Evolutionary conservation across 2,329 filamentous ascomycete genomes (phyloP).

Genomic region (Fusarium euwallaceae): DNA sequence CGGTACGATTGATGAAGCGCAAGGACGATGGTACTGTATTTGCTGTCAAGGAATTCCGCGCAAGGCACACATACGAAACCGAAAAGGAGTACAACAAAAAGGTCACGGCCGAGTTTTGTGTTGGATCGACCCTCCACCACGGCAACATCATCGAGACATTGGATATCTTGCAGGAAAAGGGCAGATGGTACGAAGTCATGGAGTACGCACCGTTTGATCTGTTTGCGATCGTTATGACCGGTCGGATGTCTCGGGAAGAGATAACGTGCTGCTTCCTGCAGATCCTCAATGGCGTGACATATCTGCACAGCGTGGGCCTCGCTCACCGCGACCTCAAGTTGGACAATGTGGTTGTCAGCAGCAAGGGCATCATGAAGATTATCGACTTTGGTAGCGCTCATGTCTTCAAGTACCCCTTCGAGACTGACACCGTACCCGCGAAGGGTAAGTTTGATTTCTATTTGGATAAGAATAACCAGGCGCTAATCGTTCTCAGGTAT

Average conservation of each 20-base stretch:
- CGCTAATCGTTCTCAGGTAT: conserved; percentile 60
- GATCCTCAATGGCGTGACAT: conserved; percentile 93
- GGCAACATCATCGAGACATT: conserved; percentile 98
- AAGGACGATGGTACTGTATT: conserved; percentile 94
- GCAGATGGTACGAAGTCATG: conserved; percentile 98
- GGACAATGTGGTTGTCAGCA: conserved; percentile 97
- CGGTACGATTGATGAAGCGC: conserved; percentile 92
- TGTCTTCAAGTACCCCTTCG: conserved; percentile 97
- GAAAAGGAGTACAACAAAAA: conserved; percentile 98
- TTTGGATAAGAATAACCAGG: not conserved
- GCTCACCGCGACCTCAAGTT: conserved; percentile 96
- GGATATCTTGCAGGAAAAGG: conserved; percentile 94
- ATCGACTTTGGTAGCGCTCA: conserved; percentile 99
- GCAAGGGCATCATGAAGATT: conserved; percentile 98
- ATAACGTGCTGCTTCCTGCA: conserved; percentile 93
- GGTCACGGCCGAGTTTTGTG: conserved; percentile 97
- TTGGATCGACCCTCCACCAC: conserved; percentile 95
- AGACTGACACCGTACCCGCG: conserved; percentile 69
- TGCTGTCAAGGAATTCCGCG: conserved; percentile 96
- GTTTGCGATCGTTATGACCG: conserved; percentile 99
- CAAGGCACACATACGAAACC: conserved; percentile 91
- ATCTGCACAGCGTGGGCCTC: conserved; percentile 93
- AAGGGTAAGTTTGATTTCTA: conserved; percentile 49
- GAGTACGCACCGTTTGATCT: conserved; percentile 97
- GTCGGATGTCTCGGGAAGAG: conserved; percentile 94